phyloP scores from a whole-genome alignment of 345 rosid species.

The Gossypium anomalum region DNA sequence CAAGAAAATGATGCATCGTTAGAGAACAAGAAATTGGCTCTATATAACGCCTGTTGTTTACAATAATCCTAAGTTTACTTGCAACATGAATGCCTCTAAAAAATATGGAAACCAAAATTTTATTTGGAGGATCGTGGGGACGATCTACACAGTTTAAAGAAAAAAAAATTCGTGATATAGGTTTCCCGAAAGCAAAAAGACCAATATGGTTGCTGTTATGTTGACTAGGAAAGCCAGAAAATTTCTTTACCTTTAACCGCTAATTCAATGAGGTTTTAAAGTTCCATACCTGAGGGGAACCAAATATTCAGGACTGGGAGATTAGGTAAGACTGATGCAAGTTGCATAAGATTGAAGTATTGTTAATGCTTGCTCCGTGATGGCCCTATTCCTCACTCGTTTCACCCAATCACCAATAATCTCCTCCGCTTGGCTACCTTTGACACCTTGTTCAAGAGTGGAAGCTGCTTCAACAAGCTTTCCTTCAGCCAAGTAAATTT shows the following conservation, averaged over 20 bases:
- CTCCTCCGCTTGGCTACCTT: conserved; percentile 84
- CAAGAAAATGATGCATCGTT: neutral
- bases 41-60: neutral
- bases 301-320: neutral
- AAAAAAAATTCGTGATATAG: neutral
- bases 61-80: neutral
- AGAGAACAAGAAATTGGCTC: neutral
- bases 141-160: neutral
- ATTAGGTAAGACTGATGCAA: conserved; percentile 62
- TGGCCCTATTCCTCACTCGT: conserved; percentile 73
- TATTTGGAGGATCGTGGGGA: neutral
- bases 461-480: conserved; percentile 87
- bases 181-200: neutral
- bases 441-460: conserved; percentile 75
- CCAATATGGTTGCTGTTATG: neutral
- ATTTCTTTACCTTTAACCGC: neutral
- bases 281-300: neutral
- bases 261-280: neutral
- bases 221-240: neutral
- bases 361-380: conserved; percentile 73
- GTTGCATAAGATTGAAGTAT: conserved; percentile 85
- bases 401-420: conserved; percentile 63
- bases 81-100: neutral
- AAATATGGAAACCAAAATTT: neutral
- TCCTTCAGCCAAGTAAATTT: conserved; percentile 69